These are phyloP conservation scores for Phytophthora sp. DNA, from an alignment of 352 stramenopile species.

Conservation along the genomic window DNA sequence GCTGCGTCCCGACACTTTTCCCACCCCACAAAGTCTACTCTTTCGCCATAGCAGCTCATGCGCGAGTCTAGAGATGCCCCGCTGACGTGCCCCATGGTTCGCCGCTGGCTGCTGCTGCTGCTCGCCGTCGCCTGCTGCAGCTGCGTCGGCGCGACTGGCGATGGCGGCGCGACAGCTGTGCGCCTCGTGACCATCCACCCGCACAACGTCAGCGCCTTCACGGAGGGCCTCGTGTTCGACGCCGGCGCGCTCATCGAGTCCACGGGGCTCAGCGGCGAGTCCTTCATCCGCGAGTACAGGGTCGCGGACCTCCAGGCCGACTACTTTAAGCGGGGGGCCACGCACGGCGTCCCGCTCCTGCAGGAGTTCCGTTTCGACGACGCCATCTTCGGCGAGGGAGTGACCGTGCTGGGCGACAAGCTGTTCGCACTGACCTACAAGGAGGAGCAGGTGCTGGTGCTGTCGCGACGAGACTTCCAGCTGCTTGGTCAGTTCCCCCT, in stretches of 20 bases:
- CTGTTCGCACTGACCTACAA: constrained; percentile 89
- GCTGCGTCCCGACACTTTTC: no score
- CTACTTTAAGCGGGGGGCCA: constrained; percentile 14
- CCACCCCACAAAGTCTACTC: no score
- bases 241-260: constrained; percentile 72
- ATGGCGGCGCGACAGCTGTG: constrained; percentile 41
- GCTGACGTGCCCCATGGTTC: constrained; percentile 8
- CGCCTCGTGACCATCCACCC: constrained; percentile 65
- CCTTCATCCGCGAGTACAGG: constrained; percentile 76
- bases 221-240: constrained; percentile 75
- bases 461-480: constrained; percentile 64
- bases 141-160: constrained; percentile 1
- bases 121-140: not conserved
- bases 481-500: constrained; percentile 61
- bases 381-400: constrained; percentile 81
- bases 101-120: constrained; percentile 18
- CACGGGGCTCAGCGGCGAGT: constrained; percentile 66
- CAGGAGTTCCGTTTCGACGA: constrained; percentile 66
- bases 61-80: no score
- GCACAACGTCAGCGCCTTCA: constrained; percentile 75
- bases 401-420: constrained; percentile 71
- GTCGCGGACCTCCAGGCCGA: constrained; percentile 30
- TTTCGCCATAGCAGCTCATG: no score
- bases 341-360: constrained; percentile 18
- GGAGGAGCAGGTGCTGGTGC: constrained; percentile 58